These are phyloP conservation scores for Talaromyces rugulosus DNA, from an alignment of 2,329 filamentous ascomycete genomes.

Conservation along the genomic window DNA sequence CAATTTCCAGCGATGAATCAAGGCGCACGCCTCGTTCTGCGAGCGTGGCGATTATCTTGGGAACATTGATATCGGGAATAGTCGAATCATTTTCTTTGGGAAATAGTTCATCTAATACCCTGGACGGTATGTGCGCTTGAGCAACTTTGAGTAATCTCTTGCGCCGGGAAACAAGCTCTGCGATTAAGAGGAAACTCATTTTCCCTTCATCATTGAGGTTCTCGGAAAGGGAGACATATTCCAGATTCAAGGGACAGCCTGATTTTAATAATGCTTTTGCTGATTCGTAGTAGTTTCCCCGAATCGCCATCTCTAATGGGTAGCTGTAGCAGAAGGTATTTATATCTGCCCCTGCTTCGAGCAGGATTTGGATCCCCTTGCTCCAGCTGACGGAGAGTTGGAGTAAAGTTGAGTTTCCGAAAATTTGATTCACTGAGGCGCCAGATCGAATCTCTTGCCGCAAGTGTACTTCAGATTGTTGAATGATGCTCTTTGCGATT, in stretches of 20 bases:
- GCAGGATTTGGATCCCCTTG: not conserved
- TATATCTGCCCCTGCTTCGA: not conserved
- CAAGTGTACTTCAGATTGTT: not conserved
- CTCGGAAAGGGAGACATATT: not conserved
- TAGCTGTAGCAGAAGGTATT: not conserved
- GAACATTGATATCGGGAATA: not conserved
- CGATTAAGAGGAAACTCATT: not conserved
- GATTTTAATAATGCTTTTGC: not conserved
- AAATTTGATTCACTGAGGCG: not conserved
- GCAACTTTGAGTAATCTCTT: not conserved
- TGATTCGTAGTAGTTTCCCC: not conserved
- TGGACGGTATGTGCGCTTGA: not conserved
- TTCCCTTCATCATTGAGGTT: not conserved
- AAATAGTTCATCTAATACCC: not conserved
- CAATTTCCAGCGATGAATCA: not conserved
- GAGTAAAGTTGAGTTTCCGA: not conserved
- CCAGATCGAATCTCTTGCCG: not conserved
- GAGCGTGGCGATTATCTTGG: not conserved
- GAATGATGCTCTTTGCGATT: not conserved
- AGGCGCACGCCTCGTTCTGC: not conserved
- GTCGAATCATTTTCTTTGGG: not conserved
- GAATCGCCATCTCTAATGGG: not conserved
- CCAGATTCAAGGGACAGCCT: not conserved
- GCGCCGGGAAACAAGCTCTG: not conserved
- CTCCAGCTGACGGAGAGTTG: not conserved